Base-by-base conservation (phyloP, 345 rosid species). In the Populus davidiana region DNA sequence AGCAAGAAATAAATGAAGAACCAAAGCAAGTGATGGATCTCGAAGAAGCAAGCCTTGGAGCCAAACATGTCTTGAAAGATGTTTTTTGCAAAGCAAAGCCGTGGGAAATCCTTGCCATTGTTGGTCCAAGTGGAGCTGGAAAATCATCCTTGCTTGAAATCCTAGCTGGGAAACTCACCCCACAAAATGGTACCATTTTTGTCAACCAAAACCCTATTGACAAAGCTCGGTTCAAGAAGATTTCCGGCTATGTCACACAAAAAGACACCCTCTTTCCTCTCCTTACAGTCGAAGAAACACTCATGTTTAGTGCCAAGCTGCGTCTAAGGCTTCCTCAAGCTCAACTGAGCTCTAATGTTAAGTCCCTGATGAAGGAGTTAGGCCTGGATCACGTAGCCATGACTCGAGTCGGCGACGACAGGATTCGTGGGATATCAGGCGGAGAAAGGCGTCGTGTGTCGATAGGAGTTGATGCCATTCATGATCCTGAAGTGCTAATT, bases 71-170 rank as follows among this genome's bases (percentile, higher is more conserved):
- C 39, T 87, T 96, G 6, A 91, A 88, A 74, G 88, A 85, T 31
- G 95, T 96, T n/a, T 86, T 69, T 52, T 93, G 94, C 88, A 87
- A 84, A 59, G 99, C 99, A 13, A 96, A 85, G 73, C 97, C 98
- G 0, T 90, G 98, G 98, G 97, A 94, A 83, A 87, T 96, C 81
- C 90, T 93, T 0, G 98, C 98, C 61, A 90, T 96, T 67, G 95
- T 91, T 29, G 99, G 99, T 35, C 99, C 99, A 21, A 94, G 97
- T 62, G 99, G 99, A 17, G 98, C 98, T 16, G 98, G 98, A 47
- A 96, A 94, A 79, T 91, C 99, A 31, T 88, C 98, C 41, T 76
- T 96, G 38, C 97, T 96, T 21, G 97, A 88, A 75, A 88, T 94
- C 82, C 88, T 96, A 3, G 91, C 98, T 1, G 97, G 91, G 35